A percentile compares a stretch with the other conserved stretches of the same genome.
Conservation (phyloP, 768 basidiomycete species). For the Tephrocybe sp. region DNA sequence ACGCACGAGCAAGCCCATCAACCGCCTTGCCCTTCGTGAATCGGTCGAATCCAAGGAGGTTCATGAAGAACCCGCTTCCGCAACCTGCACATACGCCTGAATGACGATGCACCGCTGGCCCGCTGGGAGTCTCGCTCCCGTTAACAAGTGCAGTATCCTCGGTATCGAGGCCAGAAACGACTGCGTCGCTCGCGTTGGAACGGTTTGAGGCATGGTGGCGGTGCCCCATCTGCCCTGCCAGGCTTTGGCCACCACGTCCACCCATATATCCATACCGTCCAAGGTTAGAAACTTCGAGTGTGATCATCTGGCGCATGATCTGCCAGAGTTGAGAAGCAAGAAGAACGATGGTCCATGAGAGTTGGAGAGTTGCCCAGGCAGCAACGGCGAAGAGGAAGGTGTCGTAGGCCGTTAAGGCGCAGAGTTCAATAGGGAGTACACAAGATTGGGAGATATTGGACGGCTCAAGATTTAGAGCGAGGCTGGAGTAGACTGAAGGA, state of each 20-base stretch:
- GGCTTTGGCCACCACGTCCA: slow-evolving; percentile 72
- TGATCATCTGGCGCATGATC: slow-evolving; percentile 92
- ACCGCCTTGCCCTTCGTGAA: slow-evolving; percentile 92
- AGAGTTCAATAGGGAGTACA: slow-evolving; percentile 66
- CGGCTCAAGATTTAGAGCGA: slow-evolving; percentile 36
- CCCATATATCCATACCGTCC: slow-evolving; percentile 98
- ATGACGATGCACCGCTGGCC: slow-evolving; percentile 44
- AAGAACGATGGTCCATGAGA: slow-evolving; percentile 92
- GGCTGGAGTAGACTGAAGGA: slow-evolving; percentile 53
- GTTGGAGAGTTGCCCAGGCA: slow-evolving; percentile 87
- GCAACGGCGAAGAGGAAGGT: slow-evolving; percentile 83
- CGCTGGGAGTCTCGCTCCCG: slow-evolving; percentile 19
- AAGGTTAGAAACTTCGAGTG: slow-evolving; percentile 92
- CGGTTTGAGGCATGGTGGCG: slow-evolving; percentile 42
- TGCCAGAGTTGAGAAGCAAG: slow-evolving; percentile 90
- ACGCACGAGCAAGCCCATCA: slow-evolving; percentile 77
- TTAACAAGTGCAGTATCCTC: slow-evolving; percentile 45
- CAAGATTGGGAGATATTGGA: slow-evolving; percentile 58
- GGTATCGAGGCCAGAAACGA: slow-evolving; percentile 45
- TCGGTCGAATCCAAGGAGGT: slow-evolving; percentile 89
- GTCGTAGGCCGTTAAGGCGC: slow-evolving; percentile 70
- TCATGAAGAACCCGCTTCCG: slow-evolving; percentile 75
- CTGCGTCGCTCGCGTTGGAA: slow-evolving; percentile 11
- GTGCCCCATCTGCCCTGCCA: slow-evolving; percentile 78
- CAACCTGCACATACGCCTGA: slow-evolving; percentile 41